These are phyloP conservation scores for Lithospermum erythrorhizon DNA, from an alignment of 257 asterid genomes.

Conservation along the genomic window DNA sequence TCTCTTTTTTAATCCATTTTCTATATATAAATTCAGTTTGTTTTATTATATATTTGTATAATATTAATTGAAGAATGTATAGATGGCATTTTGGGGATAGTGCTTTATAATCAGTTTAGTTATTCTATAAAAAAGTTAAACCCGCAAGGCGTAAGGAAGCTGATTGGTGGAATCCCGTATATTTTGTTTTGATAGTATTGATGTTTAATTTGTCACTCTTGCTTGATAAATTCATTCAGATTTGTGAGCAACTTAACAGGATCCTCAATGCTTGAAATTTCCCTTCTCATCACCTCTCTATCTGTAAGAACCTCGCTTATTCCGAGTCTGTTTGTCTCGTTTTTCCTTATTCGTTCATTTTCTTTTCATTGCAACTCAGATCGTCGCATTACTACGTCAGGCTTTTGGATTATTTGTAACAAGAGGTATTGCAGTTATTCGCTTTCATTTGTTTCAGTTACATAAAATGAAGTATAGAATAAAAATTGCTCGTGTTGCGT, in stretches of 20 bases:
- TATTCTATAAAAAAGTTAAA: too few species aligned
- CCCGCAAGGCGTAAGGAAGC: too few species aligned
- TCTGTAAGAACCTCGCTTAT: slow-evolving; percentile 21
- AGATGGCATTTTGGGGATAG: too few species aligned
- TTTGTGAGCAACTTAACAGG: slow-evolving; percentile 77
- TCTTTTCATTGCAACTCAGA: slow-evolving; percentile 21
- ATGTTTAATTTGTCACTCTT: neutral
- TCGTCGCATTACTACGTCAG: slow-evolving; percentile 43
- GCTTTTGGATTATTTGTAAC: slow-evolving; percentile 25
- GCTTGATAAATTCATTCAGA: slow-evolving; percentile 25
- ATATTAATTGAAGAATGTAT: too few species aligned
- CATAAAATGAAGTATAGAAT: neutral
- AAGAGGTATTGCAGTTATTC: slow-evolving; percentile 23
- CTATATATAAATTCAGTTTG: too few species aligned
- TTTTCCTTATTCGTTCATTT: slow-evolving; percentile 1
- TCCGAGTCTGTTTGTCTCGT: neutral
- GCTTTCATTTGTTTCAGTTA: too few species aligned
- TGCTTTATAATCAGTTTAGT: too few species aligned
- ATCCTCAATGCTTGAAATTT: slow-evolving; percentile 55
- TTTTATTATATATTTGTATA: too few species aligned
- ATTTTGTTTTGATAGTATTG: too few species aligned
- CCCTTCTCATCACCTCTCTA: slow-evolving; percentile 35
- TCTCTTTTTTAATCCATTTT: neutral
- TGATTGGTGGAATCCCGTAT: too few species aligned
- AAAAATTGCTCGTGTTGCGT: neutral